Conservation (phyloP, 1,284 basidiomycete genomes). For the Leccinum griseonigrum region DNA sequence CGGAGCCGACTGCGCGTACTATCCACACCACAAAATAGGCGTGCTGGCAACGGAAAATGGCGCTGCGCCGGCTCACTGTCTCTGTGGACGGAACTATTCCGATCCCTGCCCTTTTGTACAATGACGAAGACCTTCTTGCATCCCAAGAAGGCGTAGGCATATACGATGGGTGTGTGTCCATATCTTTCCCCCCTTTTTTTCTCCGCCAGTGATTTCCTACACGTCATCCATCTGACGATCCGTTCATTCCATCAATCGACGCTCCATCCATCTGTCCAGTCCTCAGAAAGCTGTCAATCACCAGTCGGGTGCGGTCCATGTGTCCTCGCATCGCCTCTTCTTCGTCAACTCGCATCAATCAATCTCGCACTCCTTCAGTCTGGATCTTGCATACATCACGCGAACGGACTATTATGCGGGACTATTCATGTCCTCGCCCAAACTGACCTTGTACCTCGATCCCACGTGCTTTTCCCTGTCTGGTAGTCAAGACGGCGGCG, state of each 20-base stretch:
- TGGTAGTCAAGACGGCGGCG: slow-evolving; percentile 19
- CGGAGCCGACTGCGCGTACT: background rate
- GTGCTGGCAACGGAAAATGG: slow-evolving; percentile 36
- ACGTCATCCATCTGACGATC: slow-evolving; percentile 14
- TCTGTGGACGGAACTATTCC: slow-evolving; percentile 73
- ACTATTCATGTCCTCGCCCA: slow-evolving; percentile 87
- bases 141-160: slow-evolving; percentile 81
- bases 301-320: slow-evolving; percentile 69
- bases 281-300: slow-evolving; percentile 77
- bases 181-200: slow-evolving; percentile 1
- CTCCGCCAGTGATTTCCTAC: slow-evolving; percentile 14
- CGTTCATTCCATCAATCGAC: slow-evolving; percentile 31
- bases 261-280: slow-evolving; percentile 42
- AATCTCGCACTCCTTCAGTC: slow-evolving; percentile 50
- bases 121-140: slow-evolving; percentile 73
- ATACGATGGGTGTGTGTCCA: slow-evolving; percentile 76
- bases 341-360: slow-evolving; percentile 66
- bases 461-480: slow-evolving; percentile 26
- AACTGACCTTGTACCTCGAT: slow-evolving; percentile 78
- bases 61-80: slow-evolving; percentile 51
- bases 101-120: slow-evolving; percentile 67
- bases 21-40: slow-evolving; percentile 1
- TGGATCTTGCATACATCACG: slow-evolving; percentile 65
- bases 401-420: slow-evolving; percentile 92
- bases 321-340: slow-evolving; percentile 85